phyloP scores from a whole-genome alignment of 2,329 filamentous ascomycete genomes.

The Colletotrichum spaethianum region DNA sequence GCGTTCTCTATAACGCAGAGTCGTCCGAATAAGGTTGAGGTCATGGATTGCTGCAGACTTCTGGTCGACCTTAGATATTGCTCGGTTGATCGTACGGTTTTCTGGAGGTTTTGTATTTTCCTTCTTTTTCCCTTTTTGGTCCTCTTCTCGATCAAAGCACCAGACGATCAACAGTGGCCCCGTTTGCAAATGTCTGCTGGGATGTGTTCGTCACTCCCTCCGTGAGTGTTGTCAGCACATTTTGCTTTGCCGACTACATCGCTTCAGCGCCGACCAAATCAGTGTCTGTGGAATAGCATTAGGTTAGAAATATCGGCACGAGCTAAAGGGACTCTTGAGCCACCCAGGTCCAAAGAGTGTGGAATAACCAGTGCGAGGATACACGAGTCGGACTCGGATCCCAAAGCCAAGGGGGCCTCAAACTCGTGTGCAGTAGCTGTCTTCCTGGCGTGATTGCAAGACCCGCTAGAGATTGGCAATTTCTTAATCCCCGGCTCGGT shows the following conservation, averaged over 20 bases:
- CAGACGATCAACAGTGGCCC: background rate
- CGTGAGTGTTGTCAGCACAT: too few species aligned
- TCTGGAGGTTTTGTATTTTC: background rate
- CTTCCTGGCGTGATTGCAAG: background rate
- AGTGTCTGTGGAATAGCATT: background rate
- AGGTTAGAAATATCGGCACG: too few species aligned
- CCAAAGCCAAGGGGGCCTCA: background rate
- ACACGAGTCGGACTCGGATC: background rate
- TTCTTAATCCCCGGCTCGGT: slow-evolving; percentile 11
- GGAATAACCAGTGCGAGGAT: background rate
- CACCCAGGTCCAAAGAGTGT: too few species aligned
- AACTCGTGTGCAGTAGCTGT: background rate
- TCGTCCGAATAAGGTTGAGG: slow-evolving; percentile 38
- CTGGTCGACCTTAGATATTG: background rate
- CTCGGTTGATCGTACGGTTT: background rate
- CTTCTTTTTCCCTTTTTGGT: background rate
- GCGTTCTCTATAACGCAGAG: background rate
- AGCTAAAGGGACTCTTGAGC: too few species aligned
- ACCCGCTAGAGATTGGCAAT: slow-evolving; percentile 28
- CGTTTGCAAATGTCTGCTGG: too few species aligned
- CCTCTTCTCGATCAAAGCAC: background rate
- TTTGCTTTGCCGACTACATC: too few species aligned
- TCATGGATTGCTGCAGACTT: background rate
- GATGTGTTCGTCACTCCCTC: too few species aligned
- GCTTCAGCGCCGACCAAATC: background rate